These are phyloP conservation scores for Candida glucosophila DNA, from an alignment of 1,139 yeast species.

Conservation along the genomic window DNA sequence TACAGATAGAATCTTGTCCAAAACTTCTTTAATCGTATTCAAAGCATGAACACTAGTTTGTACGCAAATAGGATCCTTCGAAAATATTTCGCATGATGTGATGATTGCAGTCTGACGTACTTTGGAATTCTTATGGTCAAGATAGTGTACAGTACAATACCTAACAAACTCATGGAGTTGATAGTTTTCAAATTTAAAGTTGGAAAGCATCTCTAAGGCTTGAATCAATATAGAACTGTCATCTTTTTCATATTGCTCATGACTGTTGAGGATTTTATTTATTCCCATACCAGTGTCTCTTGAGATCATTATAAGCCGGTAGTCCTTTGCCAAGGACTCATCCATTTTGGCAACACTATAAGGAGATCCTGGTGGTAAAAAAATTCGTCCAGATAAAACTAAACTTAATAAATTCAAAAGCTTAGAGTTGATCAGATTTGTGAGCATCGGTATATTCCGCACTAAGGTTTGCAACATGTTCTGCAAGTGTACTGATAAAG, in stretches of 20 bases:
- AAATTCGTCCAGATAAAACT: conserved; percentile 76
- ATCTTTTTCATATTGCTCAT: conserved; percentile 31
- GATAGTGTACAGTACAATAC: conserved; percentile 69
- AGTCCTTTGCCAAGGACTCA: conserved; percentile 61
- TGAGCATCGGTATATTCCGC: conserved; percentile 71
- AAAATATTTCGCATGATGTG: conserved; percentile 73
- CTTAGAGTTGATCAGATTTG: conserved; percentile 62
- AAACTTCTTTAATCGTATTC: conserved; percentile 75
- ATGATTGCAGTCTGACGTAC: conserved; percentile 82
- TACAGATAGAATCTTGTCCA: conserved; percentile 70
- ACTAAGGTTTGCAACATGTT: conserved; percentile 63
- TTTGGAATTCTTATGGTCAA: conserved; percentile 69
- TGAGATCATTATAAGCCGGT: conserved; percentile 63
- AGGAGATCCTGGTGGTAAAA: conserved; percentile 86
- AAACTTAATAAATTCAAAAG: conserved; percentile 65
- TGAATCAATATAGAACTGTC: conserved; percentile 53
- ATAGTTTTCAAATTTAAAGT: conserved; percentile 66
- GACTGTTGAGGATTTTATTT: conserved; percentile 27
- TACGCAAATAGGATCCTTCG: conserved; percentile 73
- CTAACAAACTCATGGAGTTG: conserved; percentile 83
- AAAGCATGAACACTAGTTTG: conserved; percentile 82
- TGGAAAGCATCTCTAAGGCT: conserved; percentile 65
- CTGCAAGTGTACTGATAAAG: conserved; percentile 73
- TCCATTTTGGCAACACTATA: conserved; percentile 57
- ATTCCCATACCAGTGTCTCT: conserved; percentile 50